These are phyloP conservation scores for Colletotrichum sp. DNA, from an alignment of 2,329 filamentous ascomycete species.

Conservation along the genomic window DNA sequence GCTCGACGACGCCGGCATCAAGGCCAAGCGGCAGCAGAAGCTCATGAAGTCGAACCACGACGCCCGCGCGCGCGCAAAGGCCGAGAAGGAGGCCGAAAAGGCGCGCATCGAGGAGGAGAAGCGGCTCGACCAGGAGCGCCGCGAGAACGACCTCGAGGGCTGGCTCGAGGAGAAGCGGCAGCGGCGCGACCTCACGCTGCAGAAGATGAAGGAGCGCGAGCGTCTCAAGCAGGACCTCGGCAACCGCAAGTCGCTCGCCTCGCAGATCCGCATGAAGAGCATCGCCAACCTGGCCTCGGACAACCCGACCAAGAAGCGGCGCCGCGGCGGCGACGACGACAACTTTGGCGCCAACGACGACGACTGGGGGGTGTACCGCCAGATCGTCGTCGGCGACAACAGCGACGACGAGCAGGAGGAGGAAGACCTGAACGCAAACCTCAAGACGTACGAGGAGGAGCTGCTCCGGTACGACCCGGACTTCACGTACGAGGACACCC, in stretches of 20 bases:
- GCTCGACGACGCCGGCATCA: slow-evolving; percentile 87
- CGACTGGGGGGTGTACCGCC: slow-evolving; percentile 96
- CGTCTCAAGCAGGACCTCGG: slow-evolving; percentile 92
- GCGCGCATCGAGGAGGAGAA: slow-evolving; percentile 83
- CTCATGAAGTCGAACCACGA: slow-evolving; percentile 95
- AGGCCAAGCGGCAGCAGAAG: slow-evolving; percentile 90
- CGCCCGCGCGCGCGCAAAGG: slow-evolving; percentile 89
- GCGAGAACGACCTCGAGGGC: slow-evolving; percentile 80
- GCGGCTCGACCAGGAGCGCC: slow-evolving; percentile 79
- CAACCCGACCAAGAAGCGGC: slow-evolving; percentile 80
- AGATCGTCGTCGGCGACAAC: slow-evolving; percentile 81
- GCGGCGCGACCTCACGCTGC: slow-evolving; percentile 71
- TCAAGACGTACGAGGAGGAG: slow-evolving; percentile 82
- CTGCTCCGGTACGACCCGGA: slow-evolving; percentile 84
- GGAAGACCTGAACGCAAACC: slow-evolving; percentile 75
- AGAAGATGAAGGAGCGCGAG: slow-evolving; percentile 92
- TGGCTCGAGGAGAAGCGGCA: slow-evolving; percentile 86
- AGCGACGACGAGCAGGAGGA: slow-evolving; percentile 93
- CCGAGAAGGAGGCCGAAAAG: slow-evolving; percentile 93
- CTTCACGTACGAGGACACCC: slow-evolving; percentile 91
- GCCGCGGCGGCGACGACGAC: slow-evolving; percentile 89
- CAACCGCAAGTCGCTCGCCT: slow-evolving; percentile 94
- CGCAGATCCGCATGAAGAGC: slow-evolving; percentile 97
- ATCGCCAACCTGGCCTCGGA: slow-evolving; percentile 96
- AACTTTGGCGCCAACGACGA: slow-evolving; percentile 97